Evolutionary conservation across 257 asterid genomes (phyloP), one percentile per base, ranked within the genome.

Genomic region (Mitragyna speciosa): DNA sequence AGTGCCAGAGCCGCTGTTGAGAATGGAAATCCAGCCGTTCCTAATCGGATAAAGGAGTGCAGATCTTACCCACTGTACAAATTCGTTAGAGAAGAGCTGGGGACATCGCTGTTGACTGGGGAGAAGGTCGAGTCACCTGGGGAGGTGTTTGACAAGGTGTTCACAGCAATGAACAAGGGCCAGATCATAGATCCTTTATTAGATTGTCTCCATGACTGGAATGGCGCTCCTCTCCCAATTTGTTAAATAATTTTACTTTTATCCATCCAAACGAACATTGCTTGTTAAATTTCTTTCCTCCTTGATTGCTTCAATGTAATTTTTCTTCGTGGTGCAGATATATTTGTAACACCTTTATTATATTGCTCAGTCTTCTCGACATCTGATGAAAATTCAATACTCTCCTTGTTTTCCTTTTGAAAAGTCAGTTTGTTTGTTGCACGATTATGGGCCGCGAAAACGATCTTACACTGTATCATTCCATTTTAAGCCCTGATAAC

Each of bases 181-280:
- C 58, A 75, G 17, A 78, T 94, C 2, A 88, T 92, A 69, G 97
- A 94, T 82, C 98, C 98, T 0, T 79, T 94, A 87, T 79, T 94
- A 90, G 86, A 91, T 24, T 94, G 96, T 49, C 85, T 94, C 36
- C 70, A 88, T 81, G 86, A 76, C 0, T 94, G 98, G 98, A 89
- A 91, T 76, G 98, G 97, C 1, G 92, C 86, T 12, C 98, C 98
- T 54, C 89, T 92, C 16, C 97, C 97, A 17, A 91, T 94, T 56
- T 91, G n/a, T n/a, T n/a, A n/a, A n/a, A n/a, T n/a, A n/a, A n/a
- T n/a, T n/a, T 66, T 20, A n/a, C 2, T 73, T 48, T 11, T 6
- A 64, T 51, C 6, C 63, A 11, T 73, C 17, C 65, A 28, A 22
- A 26, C n/a, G 5, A 36, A 36, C 41, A 2, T 58, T 20, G 24